Conservation (phyloP, 2,329 filamentous ascomycete genomes). For the Akanthomyces uredinophilus region DNA sequence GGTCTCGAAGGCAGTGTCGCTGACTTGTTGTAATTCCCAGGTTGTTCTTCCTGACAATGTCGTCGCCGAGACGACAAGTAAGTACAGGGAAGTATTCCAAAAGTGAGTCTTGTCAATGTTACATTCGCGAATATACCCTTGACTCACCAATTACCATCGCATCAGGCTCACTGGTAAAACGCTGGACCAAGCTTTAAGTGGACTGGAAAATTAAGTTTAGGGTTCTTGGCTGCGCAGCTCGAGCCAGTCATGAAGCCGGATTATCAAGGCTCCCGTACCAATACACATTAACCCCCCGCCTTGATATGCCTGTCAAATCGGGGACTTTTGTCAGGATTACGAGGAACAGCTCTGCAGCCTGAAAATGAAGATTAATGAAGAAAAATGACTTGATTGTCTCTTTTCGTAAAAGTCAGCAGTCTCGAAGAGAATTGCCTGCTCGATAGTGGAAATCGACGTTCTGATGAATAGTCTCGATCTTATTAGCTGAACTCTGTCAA, state of each 20-base stretch:
- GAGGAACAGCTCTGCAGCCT: background rate
- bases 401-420: background rate
- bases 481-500: background rate
- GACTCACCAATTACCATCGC: background rate
- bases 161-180: constrained; percentile 16
- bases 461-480: background rate
- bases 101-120: background rate
- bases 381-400: too few species aligned
- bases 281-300: background rate
- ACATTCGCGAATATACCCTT: background rate
- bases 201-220: constrained; percentile 17
- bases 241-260: background rate
- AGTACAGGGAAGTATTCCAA: constrained; percentile 69
- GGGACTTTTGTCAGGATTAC: background rate
- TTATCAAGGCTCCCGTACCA: background rate
- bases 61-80: constrained; percentile 60
- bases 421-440: background rate
- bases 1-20: background rate
- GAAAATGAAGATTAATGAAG: background rate
- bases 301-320: too few species aligned
- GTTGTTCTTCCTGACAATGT: constrained; percentile 63
- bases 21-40: background rate
- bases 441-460: background rate
- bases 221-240: background rate
- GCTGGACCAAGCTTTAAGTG: constrained; percentile 15